Evolutionary conservation across 768 basidiomycete species (phyloP), one percentile per base, ranked within the genome.

Genomic region (Mycena leptocephala): DNA sequence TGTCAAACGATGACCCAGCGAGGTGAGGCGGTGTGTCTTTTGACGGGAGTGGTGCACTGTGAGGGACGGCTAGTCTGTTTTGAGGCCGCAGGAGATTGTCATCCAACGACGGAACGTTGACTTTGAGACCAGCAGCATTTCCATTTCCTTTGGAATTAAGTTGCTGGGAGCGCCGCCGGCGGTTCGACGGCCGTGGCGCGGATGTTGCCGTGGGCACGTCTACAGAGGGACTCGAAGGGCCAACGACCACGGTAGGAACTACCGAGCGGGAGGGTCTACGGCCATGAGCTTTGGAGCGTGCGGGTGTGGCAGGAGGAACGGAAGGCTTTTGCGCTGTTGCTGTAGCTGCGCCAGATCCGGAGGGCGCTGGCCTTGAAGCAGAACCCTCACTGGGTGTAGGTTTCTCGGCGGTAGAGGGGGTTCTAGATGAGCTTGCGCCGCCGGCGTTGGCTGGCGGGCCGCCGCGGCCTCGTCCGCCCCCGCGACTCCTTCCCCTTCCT

Each of bases 11-110:
- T 51, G 59, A 62, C 13, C 77, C 80, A 4, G 83, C 79, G 30
- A 93, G 85, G 74, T 93, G 94, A 11, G 92, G 93, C 48, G 93
- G 93, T 6, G 89, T 80, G 78, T 94, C 92, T 81, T 92, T 93
- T 30, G 87, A 80, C 6, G 87, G 84, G 37, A 71, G 74, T 56
- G 77, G 77, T 33, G 87, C 85, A 46, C 84, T 87, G 73, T 88
- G 86, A 18, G 87, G 86, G 66, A 83, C 73, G 66, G 82, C 72
- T n/a, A 81, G 79, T 78, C 82, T 81, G 61, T 79, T 82, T 51
- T 82, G 84, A 18, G 86, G 83, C 11, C 84, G 85, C 24, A 83
- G 79, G 48, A 84, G 78, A 69, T 81, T 81, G 56, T 87, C 84
- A 43, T 86, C 84, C 26, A 81, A 75, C n/a, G 83, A 20, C 4